Evolutionary conservation across 2,329 filamentous ascomycete genomes (phyloP), one percentile per base, ranked within the genome.

Genomic region (Knoxdaviesia capensis): DNA sequence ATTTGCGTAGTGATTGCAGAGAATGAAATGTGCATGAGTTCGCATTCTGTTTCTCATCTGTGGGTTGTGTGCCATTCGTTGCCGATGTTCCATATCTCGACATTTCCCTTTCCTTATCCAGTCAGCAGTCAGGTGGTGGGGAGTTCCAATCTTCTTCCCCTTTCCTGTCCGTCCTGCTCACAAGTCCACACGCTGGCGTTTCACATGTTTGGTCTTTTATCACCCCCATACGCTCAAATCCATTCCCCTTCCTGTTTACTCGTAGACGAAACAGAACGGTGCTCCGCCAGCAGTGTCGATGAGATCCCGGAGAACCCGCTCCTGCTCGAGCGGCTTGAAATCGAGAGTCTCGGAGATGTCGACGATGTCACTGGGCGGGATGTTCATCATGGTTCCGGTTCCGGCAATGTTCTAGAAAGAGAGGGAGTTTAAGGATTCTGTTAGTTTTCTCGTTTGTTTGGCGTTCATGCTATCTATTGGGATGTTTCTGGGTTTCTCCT

Each of bases 231-330:
- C 20, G 20, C 20, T 20, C 20, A 3, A 28, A 38, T 40, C 28
- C 29, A 31, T 40, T 20, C 20, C 2, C 20, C 20, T 30, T 39
- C 20, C 34, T 40, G 40, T 34, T 46, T 40, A 41, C 11, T 43
- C 33, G 34, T 67, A 66, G 30, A 65, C 55, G 46, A 66, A 66
- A 43, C 64, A 67, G 40, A 65, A 58, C 5, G 60, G 60, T 5
- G 50, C 46, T 0, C 56, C 60, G 8, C 53, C 59, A n/a, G 59
- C 52, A 0, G 62, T 66, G 43, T 57, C 59, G 47, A 64, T 56
- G 34, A 62, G 47, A 40, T 59, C 47, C 39, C 51, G 47, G 42
- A 59, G 60, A 32, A 52, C 51, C 6, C 59, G 48, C 5, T 52
- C 43, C 42, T 58, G 55, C 6, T 58, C 55, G 9, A 66, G 46